These are phyloP conservation scores for Blepharisma japonicum DNA, from an alignment of 73 alveolate species.

Conservation along the genomic window DNA sequence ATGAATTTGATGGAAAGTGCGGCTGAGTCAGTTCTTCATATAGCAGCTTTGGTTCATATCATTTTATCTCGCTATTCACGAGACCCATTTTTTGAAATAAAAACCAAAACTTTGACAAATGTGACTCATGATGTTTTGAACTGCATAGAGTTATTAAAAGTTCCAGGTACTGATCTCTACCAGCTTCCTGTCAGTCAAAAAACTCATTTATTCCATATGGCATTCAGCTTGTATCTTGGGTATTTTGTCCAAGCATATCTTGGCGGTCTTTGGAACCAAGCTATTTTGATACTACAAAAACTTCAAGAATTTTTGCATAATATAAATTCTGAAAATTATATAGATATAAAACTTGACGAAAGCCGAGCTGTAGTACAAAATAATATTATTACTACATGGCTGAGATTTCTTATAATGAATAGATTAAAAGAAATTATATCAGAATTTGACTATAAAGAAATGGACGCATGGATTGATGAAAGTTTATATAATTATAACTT, in stretches of 20 bases:
- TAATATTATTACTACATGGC: slow-evolving; percentile 11
- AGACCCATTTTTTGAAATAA: slow-evolving; percentile 8
- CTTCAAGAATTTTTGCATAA: background rate
- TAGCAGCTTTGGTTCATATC: slow-evolving; percentile 18
- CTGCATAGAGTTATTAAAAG: background rate
- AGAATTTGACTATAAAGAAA: slow-evolving; percentile 1
- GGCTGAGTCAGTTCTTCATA: slow-evolving; percentile 21
- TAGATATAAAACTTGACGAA: no score
- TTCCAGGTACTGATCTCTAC: background rate
- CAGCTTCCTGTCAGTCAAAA: background rate
- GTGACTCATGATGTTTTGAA: no score
- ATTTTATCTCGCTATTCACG: slow-evolving; percentile 21
- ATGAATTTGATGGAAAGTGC: background rate
- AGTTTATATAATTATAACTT: background rate
- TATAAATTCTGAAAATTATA: no score
- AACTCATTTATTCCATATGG: slow-evolving; percentile 3
- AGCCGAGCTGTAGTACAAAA: no score
- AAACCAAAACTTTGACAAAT: no score
- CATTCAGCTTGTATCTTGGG: background rate
- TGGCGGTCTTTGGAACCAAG: background rate
- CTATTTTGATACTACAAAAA: background rate
- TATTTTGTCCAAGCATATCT: background rate
- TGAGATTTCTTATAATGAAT: background rate
- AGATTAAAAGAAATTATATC: slow-evolving; percentile 1
- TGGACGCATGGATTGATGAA: slow-evolving; percentile 19